Evolutionary conservation across 192 early-diverging fungal species (phyloP).

Genomic region (Lobosporangium transversale): DNA sequence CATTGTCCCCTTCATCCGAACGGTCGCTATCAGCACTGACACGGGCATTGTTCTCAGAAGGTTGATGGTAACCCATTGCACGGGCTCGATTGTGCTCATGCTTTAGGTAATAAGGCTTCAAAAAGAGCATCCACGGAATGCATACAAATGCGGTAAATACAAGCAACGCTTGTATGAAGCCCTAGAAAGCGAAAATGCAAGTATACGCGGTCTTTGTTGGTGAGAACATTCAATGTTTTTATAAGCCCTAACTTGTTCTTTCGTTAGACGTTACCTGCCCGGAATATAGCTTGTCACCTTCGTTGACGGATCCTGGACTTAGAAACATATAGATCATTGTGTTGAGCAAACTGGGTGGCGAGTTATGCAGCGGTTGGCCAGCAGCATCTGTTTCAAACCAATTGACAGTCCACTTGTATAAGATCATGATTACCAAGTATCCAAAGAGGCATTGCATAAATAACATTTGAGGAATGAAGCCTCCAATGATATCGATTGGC

Average conservation of each 20-base stretch:
- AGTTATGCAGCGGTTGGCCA: slow-evolving; percentile 71
- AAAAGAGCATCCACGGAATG: slow-evolving; percentile 97
- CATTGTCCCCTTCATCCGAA: slow-evolving; percentile 35
- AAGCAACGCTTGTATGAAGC: slow-evolving; percentile 80
- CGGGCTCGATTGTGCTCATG: slow-evolving; percentile 79
- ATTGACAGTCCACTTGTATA: slow-evolving; percentile 97
- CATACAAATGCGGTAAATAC: slow-evolving; percentile 86
- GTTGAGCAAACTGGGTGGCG: slow-evolving; percentile 94
- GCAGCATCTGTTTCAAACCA: slow-evolving; percentile 78
- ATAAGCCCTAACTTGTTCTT: background rate
- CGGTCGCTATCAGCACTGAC: slow-evolving; percentile 49
- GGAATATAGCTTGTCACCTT: slow-evolving; percentile 76
- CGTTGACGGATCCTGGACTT: slow-evolving; percentile 83
- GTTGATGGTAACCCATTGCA: slow-evolving; percentile 76
- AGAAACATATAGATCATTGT: slow-evolving; percentile 99
- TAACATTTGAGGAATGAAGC: slow-evolving; percentile 93
- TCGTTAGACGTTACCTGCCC: slow-evolving; percentile 66
- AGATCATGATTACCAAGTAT: slow-evolving; percentile 89
- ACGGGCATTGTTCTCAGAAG: slow-evolving; percentile 56
- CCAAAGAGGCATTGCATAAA: slow-evolving; percentile 96
- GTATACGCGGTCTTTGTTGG: no score
- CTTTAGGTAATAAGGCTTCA: slow-evolving; percentile 88
- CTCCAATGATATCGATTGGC: slow-evolving; percentile 79
- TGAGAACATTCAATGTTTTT: background rate
- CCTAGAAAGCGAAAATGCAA: slow-evolving; percentile 18